A percentile compares a stretch with the other conserved stretches of the same genome.
Conservation (phyloP, 257 asterid species). For the Plectranthus barbatus region DNA sequence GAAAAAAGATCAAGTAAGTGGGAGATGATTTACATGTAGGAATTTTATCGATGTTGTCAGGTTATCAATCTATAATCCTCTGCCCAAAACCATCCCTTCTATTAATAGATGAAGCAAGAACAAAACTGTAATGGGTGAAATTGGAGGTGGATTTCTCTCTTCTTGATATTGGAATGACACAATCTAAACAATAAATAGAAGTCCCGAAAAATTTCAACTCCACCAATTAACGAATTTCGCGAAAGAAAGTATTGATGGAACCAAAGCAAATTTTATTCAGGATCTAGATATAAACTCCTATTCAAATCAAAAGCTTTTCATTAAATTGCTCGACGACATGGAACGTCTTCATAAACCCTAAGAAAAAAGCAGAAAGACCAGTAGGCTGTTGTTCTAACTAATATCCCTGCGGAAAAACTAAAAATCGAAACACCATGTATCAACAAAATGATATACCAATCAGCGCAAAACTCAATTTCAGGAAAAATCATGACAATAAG, state of each 20-base stretch:
- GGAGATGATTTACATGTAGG: not conserved
- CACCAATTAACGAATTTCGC: not conserved
- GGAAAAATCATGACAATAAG: too few species aligned
- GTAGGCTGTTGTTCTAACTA: not conserved
- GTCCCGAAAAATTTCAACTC: not conserved
- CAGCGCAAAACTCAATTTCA: not conserved
- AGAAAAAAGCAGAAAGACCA: not conserved
- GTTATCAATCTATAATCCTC: conserved; percentile 22
- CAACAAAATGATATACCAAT: not conserved
- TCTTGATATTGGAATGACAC: not conserved
- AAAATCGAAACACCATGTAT: not conserved
- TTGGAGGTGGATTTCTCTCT: not conserved
- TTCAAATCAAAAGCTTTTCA: not conserved
- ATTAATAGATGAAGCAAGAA: not conserved
- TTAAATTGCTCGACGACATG: not conserved
- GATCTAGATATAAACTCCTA: not conserved
- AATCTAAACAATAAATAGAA: not conserved
- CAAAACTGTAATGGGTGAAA: not conserved
- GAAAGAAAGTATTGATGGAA: too few species aligned
- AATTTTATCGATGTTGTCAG: not conserved
- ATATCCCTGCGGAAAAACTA: not conserved
- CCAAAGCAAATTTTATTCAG: not conserved
- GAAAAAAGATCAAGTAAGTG: not conserved
- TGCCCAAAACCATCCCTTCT: conserved; percentile 48
- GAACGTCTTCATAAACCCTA: not conserved